Evolutionary conservation across 2,329 filamentous ascomycete species (phyloP).

Genomic region (Pseudonectria foliicola): DNA sequence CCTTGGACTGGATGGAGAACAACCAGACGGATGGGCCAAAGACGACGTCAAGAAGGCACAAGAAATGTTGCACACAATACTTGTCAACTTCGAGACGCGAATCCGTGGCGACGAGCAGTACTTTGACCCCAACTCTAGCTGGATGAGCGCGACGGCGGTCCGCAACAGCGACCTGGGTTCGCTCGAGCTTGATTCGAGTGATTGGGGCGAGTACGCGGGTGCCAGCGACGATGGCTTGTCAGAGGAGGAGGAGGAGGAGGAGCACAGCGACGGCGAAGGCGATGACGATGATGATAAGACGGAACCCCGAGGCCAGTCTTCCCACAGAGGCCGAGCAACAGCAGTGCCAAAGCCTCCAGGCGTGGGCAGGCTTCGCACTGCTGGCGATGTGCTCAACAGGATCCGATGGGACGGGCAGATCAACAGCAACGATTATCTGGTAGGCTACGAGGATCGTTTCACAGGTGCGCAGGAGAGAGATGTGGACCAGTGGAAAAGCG

Average conservation of each 20-base stretch:
- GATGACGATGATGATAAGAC: conserved; percentile 25
- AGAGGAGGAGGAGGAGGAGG: conserved; percentile 37
- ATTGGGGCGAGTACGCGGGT: conserved; percentile 36
- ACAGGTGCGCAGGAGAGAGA: conserved; percentile 45
- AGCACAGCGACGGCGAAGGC: conserved; percentile 25
- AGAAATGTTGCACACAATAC: conserved; percentile 34
- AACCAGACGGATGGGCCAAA: conserved; percentile 20
- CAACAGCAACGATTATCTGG: conserved; percentile 44
- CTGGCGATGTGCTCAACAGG: conserved; percentile 51
- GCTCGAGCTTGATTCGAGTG: conserved; percentile 39
- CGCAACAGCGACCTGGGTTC: conserved; percentile 31
- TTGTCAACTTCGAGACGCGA: conserved; percentile 42
- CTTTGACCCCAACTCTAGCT: conserved; percentile 41
- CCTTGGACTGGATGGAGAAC: conserved; percentile 32
- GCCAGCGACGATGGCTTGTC: conserved; percentile 31
- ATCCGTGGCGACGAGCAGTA: conserved; percentile 39
- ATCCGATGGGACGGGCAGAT: conserved; percentile 52
- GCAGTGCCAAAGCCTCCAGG: conserved; percentile 22
- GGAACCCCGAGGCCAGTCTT: conserved; percentile 2
- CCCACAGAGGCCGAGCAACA: conserved; percentile 7
- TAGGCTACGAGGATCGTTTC: conserved; percentile 58
- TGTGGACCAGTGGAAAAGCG: conserved; percentile 50
- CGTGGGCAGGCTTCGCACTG: conserved; percentile 45
- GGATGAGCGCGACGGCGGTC: conserved; percentile 38
- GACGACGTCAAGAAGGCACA: conserved; percentile 37